Evolutionary conservation across 139 green algal species (phyloP).

Genomic region (Prasinococcaceae sp.): DNA sequence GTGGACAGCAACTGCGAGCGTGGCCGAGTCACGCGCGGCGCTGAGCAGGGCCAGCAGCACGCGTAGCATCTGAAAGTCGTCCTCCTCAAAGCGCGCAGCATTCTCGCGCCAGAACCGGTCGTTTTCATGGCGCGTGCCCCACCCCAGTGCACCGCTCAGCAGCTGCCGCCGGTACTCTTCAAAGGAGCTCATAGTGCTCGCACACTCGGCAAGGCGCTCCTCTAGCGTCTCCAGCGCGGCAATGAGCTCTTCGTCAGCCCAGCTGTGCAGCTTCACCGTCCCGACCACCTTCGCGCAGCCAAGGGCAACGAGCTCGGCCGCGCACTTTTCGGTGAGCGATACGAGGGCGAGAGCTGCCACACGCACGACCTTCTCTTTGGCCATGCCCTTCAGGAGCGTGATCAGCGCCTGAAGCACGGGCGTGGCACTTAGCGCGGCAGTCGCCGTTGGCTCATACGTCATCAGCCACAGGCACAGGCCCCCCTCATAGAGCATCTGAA

Average conservation of each 20-base stretch:
- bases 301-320: slow-evolving; percentile 56
- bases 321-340: slow-evolving; percentile 23
- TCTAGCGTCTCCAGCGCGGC: slow-evolving; percentile 59
- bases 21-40: slow-evolving; percentile 46
- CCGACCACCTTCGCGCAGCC: slow-evolving; percentile 58
- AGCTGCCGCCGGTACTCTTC: slow-evolving; percentile 66
- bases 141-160: slow-evolving; percentile 62
- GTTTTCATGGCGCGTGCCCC: slow-evolving; percentile 67
- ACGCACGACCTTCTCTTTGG: slow-evolving; percentile 75
- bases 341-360: slow-evolving; percentile 68
- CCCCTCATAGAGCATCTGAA: slow-evolving; percentile 87
- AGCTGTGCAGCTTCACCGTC: slow-evolving; percentile 31
- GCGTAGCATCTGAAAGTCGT: slow-evolving; percentile 77
- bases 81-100: slow-evolving; percentile 69
- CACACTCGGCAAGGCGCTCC: slow-evolving; percentile 35
- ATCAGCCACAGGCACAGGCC: slow-evolving; percentile 82
- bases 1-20: slow-evolving; percentile 73
- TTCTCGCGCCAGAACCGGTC: slow-evolving; percentile 65
- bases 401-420: slow-evolving; percentile 59
- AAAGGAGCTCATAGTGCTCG: slow-evolving; percentile 46
- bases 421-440: slow-evolving; percentile 36
- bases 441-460: slow-evolving; percentile 51
- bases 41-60: slow-evolving; percentile 81
- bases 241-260: slow-evolving; percentile 75
- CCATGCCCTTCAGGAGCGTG: too few species aligned